Evolutionary conservation across 148 eudicot genomes (phyloP).

Genomic region (Amaranthus cruentus): DNA sequence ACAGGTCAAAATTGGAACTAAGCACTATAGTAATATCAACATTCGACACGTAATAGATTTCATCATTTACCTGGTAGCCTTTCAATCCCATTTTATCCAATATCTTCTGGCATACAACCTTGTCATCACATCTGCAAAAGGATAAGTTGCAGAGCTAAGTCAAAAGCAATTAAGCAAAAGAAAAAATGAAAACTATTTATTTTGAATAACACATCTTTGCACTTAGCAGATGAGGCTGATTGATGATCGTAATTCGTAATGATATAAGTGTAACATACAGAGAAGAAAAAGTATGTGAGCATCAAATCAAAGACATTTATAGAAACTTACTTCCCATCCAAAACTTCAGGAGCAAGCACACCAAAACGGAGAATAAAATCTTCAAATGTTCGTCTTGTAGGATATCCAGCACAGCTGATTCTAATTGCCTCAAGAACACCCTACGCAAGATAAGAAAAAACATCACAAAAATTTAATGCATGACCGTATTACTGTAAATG

Average conservation of each 20-base stretch:
- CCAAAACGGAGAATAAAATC: slow-evolving; percentile 96
- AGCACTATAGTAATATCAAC: slow-evolving; percentile 2
- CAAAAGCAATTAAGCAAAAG: background rate
- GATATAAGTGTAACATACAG: background rate
- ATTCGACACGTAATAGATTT: background rate
- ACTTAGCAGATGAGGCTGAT: background rate
- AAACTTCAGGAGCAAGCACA: slow-evolving; percentile 92
- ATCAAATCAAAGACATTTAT: background rate
- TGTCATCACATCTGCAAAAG: slow-evolving; percentile 65
- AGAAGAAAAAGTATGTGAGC: background rate
- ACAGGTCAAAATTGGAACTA: background rate
- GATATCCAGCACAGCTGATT: slow-evolving; percentile 99
- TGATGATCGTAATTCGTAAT: background rate
- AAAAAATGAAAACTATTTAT: background rate
- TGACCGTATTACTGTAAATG: background rate
- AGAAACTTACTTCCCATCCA: slow-evolving; percentile 74
- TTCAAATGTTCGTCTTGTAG: slow-evolving; percentile 87
- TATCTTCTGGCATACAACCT: slow-evolving; percentile 82
- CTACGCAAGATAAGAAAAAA: slow-evolving; percentile 36
- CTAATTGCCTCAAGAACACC: slow-evolving; percentile 99
- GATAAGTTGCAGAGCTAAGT: slow-evolving; percentile 6
- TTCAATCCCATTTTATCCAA: slow-evolving; percentile 85
- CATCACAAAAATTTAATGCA: background rate
- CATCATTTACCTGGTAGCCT: slow-evolving; percentile 82
- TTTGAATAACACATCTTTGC: slow-evolving; percentile 3